Conservation (phyloP, 108 stramenopile genomes). For the Pseudonitzschia pungens region DNA sequence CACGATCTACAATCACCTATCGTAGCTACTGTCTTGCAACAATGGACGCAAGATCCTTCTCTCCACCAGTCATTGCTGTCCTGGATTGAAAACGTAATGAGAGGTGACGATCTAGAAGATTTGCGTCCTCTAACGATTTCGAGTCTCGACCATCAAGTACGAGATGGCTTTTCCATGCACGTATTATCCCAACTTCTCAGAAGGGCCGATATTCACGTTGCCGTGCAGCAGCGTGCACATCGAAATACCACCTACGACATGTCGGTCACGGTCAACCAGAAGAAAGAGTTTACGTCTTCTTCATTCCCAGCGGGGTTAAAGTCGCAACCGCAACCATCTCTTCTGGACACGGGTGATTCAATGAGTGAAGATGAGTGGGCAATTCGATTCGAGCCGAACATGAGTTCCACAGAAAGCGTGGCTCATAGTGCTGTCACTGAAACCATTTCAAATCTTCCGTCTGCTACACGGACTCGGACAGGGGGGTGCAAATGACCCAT, state of each 20-base stretch:
- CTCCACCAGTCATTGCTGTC: constrained; percentile 61
- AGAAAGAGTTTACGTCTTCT: neutral
- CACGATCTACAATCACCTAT: constrained; percentile 81
- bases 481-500: neutral
- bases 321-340: constrained; percentile 11
- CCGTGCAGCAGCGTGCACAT: constrained; percentile 72
- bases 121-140: constrained; percentile 78
- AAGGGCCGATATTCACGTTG: constrained; percentile 74
- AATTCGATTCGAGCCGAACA: constrained; percentile 9
- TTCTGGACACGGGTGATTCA: constrained; percentile 17
- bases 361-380: constrained; percentile 27
- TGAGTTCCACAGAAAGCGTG: constrained; percentile 28
- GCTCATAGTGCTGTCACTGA: constrained; percentile 44
- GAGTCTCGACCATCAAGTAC: constrained; percentile 72
- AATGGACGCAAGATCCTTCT: constrained; percentile 65
- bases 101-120: constrained; percentile 47
- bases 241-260: constrained; percentile 77
- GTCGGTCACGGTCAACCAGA: constrained; percentile 61
- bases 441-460: constrained; percentile 27
- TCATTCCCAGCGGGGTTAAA: neutral
- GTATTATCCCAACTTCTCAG: constrained; percentile 71
- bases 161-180: constrained; percentile 85
- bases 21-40: constrained; percentile 59
- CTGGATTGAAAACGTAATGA: constrained; percentile 77
- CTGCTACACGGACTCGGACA: neutral